Evolutionary conservation across 139 green algal genomes (phyloP), one percentile per base, ranked within the genome.

Genomic region (Chlamydomonas schloesseri): DNA sequence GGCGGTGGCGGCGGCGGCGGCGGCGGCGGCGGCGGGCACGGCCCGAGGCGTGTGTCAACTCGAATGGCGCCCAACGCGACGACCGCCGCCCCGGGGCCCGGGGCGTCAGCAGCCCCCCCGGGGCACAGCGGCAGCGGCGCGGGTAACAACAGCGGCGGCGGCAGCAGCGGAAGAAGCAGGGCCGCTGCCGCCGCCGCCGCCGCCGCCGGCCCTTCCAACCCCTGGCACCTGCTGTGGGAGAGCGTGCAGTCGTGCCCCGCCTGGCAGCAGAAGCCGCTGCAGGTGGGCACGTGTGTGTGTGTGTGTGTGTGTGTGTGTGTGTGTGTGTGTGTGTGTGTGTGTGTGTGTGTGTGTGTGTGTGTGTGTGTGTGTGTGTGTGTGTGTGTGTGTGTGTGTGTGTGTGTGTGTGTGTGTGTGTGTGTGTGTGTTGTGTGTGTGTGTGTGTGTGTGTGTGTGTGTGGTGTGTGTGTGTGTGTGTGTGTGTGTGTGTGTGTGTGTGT

Each of bases 211-310:
- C 62, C 73, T 3, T 6, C 65, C 64, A 84, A 88, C 75, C 74
- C 65, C 11, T 89, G 88, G 84, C 81, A 81, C 28, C 33, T 29
- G 29, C 71, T 97, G 62, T 99, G 97, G 97, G 81, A 88, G 26
- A 70, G 73, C 0, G 91, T 93, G 0, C n/a, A 76, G 17, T 33
- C 94, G 0, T 58, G 65, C n/a, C 90, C 95, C 13, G 92, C 92
- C 0, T 82, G 87, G 36, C 42, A 73, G 28, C 96, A 98, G 90
- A 86, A 90, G 82, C 91, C 93, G 17, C 89, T 97, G 83, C 92
- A 92, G 79, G 88, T 89, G 55, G 3, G 50, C 11, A 4, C 28
- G 78, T 20, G 29, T n/a, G 76, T 11, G 58, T 31, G 68, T 11
- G 34, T 11, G 29, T 9, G 29, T 37, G n/a, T 37, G 65, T 36